phyloP scores from a whole-genome alignment of 805 yeast genomes.

The Barnettozyma sp. region DNA sequence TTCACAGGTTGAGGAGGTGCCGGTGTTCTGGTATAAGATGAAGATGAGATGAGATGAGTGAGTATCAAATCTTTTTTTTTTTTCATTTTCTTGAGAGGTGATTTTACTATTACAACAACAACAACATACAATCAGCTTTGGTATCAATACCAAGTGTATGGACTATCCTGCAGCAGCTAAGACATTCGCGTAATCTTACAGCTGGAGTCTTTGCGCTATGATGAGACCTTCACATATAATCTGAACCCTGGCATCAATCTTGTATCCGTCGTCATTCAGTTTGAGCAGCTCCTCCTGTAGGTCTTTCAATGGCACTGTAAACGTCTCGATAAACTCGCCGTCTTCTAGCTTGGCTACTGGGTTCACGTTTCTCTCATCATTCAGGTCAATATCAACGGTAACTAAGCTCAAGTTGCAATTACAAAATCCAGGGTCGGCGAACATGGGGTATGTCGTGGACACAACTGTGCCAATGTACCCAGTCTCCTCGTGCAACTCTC shows the following conservation, averaged over 20 bases:
- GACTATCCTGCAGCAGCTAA: background rate
- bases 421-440: constrained; percentile 82
- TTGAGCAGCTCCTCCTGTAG: constrained; percentile 48
- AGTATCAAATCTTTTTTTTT: no score
- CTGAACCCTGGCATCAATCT: constrained; percentile 81
- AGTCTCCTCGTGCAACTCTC: constrained; percentile 89
- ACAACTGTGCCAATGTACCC: constrained; percentile 73
- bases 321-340: constrained; percentile 87
- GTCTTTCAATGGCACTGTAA: constrained; percentile 55
- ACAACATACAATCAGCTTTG: no score
- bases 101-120: no score
- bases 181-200: constrained; percentile 12
- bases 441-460: constrained; percentile 42
- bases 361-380: constrained; percentile 52
- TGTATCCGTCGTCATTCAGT: constrained; percentile 59
- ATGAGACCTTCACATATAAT: constrained; percentile 78
- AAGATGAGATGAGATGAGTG: no score
- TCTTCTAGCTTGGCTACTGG: constrained; percentile 81
- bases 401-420: constrained; percentile 83
- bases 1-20: no score
- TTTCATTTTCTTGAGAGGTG: no score
- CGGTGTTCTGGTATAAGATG: no score
- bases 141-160: no score
- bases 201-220: constrained; percentile 39
- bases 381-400: constrained; percentile 68